Evolutionary conservation across 495 filamentous ascomycete species (phyloP).

Genomic region (Hypoxylon rickii): DNA sequence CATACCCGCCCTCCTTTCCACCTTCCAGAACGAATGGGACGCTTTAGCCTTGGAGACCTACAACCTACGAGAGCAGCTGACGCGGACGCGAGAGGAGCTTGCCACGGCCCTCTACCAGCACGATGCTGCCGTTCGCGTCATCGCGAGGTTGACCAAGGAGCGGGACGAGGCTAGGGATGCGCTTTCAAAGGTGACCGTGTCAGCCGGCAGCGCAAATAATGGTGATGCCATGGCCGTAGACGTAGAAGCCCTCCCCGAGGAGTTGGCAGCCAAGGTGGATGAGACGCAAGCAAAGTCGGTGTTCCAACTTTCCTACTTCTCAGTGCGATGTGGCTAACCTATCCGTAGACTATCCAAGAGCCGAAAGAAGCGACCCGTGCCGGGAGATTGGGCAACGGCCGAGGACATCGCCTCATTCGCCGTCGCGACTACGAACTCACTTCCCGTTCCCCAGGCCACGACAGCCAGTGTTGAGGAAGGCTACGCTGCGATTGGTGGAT

Average conservation of each 20-base stretch:
- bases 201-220: slow-evolving; percentile 57
- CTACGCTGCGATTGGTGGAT: slow-evolving; percentile 77
- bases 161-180: slow-evolving; percentile 92
- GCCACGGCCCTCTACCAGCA: slow-evolving; percentile 93
- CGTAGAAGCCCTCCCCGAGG: slow-evolving; percentile 68
- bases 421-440: slow-evolving; percentile 63
- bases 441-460: slow-evolving; percentile 63
- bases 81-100: slow-evolving; percentile 90
- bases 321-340: slow-evolving; percentile 8
- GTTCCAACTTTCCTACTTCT: background rate
- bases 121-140: slow-evolving; percentile 92
- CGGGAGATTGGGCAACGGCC: slow-evolving; percentile 79
- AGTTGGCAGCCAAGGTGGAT: slow-evolving; percentile 74
- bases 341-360: slow-evolving; percentile 72
- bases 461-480: slow-evolving; percentile 72
- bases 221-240: slow-evolving; percentile 94
- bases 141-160: slow-evolving; percentile 84
- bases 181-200: slow-evolving; percentile 80
- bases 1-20: slow-evolving; percentile 90
- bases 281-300: slow-evolving; percentile 77
- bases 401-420: slow-evolving; percentile 74
- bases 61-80: slow-evolving; percentile 82
- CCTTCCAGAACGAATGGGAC: slow-evolving; percentile 99
- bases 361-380: slow-evolving; percentile 84
- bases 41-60: slow-evolving; percentile 88